These are phyloP conservation scores for Cinnamomum chago DNA, from an alignment of 164 flowering plant species.

Conservation along the genomic window DNA sequence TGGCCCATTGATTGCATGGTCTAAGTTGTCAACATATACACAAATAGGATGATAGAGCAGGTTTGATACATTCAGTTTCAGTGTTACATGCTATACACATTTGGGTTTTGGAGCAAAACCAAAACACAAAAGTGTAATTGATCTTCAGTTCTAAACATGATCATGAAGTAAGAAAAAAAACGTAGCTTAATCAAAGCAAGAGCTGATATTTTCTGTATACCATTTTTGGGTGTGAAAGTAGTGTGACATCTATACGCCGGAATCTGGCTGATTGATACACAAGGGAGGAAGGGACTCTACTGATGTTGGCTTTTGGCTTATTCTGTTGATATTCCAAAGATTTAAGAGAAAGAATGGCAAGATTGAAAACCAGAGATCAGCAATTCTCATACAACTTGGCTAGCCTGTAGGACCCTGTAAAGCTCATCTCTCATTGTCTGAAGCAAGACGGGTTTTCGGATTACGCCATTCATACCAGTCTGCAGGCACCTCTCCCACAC, in stretches of 20 bases:
- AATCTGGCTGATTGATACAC: constrained; percentile 9
- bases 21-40: background rate
- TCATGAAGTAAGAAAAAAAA: background rate
- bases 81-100: background rate
- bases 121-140: background rate
- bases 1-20: background rate
- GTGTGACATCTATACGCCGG: constrained; percentile 6
- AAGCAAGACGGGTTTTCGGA: constrained; percentile 62
- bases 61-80: background rate
- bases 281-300: background rate
- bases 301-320: background rate
- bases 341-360: background rate
- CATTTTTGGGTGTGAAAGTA: background rate
- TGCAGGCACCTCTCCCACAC: constrained; percentile 59
- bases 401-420: constrained; percentile 50
- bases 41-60: background rate
- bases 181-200: background rate
- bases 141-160: background rate
- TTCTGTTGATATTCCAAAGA: background rate
- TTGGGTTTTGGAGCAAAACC: background rate
- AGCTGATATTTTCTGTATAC: constrained; percentile 1
- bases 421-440: constrained; percentile 71
- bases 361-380: no score
- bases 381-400: constrained; percentile 22
- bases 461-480: constrained; percentile 72